Base-by-base conservation (phyloP, 228 moss, liverwort and hornwort species). In the Sphagnum magellanicum region DNA sequence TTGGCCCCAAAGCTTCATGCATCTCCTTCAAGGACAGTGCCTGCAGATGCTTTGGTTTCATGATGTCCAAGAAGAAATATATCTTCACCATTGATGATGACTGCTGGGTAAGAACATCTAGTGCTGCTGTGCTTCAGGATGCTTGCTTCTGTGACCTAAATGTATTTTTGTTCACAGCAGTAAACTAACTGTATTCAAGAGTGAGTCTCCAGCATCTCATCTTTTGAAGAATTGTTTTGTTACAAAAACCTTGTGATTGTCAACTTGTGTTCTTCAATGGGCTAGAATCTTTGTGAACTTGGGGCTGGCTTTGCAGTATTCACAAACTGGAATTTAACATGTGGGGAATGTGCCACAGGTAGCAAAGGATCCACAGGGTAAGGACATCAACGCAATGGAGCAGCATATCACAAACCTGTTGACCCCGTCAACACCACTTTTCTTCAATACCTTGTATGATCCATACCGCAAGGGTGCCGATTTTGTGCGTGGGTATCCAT, bases 31-130 rank as follows among this genome's bases (percentile, higher is more conserved):
- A 88, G 72, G 88, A 88, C 50, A 78, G 78, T 16, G 84, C 88
- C 3, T 84, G 84, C 76, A 71, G 88, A 16, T 84, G 84, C 76
- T 88, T 88, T 77, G 88, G 88, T 11, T 88, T 79, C 67, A 84
- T 88, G 84, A 78, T 88, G 50, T 88, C 88, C 11, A 88, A 80
- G 74, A 84, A 88, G 76, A 84, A 82, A 68, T 88, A 82, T 68
- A 88, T 88, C 50, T 88, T 46, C 73, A 88, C 84, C 1, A 88
- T 88, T 48, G 88, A 84, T 48, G 88, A 88, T 64, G 84, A 88
- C 63, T 88, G 88, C 74, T 88, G 82, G 72, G 84, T 84, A 63
- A 87, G 87, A 78, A 50, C 10, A 16, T 67, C 8, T 61, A 5
- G 6, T 66, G 32, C 32, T 32, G 5, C 17, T 64, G 6, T 14